phyloP scores from a whole-genome alignment of 2,329 filamentous ascomycete genomes.

The Achaetomium macrosporum region DNA sequence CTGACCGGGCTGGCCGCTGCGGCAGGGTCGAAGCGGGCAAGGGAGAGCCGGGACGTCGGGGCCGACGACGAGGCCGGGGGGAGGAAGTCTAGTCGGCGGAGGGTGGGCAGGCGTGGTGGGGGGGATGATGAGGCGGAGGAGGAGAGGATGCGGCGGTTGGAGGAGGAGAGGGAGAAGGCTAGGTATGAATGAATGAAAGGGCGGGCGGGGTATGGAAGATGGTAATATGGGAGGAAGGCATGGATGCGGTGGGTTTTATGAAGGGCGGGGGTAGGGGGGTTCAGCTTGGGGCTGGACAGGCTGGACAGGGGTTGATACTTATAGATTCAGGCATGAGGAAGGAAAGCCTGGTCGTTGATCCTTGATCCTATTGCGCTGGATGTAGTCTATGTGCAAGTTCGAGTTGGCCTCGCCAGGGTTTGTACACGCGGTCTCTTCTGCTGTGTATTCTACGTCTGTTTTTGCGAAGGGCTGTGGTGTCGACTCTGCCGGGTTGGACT shows the following conservation, averaged over 20 bases:
- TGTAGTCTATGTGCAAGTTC: too few relatives aligned
- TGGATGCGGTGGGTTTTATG: background rate
- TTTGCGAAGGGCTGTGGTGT: too few relatives aligned
- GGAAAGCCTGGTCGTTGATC: too few relatives aligned
- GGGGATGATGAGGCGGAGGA: conserved; percentile 54
- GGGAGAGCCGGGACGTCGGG: conserved; percentile 44
- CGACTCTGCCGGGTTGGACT: too few relatives aligned
- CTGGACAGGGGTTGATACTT: too few relatives aligned
- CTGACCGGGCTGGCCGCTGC: conserved; percentile 40
- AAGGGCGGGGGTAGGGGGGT: background rate
- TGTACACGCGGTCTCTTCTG: too few relatives aligned
- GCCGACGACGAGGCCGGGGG: conserved; percentile 15
- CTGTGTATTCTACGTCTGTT: too few relatives aligned
- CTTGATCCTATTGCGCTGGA: too few relatives aligned
- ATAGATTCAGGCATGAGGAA: too few relatives aligned
- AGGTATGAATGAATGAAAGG: conserved; percentile 30
- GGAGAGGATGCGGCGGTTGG: conserved; percentile 49
- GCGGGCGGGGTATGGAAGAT: too few relatives aligned
- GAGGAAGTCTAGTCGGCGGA: conserved; percentile 37
- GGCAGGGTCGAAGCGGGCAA: conserved; percentile 44
- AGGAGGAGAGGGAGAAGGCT: conserved; percentile 53
- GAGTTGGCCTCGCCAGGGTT: too few relatives aligned
- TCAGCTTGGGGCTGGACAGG: background rate
- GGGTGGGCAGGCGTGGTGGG: conserved; percentile 48
- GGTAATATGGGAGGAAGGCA: too few relatives aligned